phyloP scores from a whole-genome alignment of 805 yeast genomes.

The Pichia paraexigua region DNA sequence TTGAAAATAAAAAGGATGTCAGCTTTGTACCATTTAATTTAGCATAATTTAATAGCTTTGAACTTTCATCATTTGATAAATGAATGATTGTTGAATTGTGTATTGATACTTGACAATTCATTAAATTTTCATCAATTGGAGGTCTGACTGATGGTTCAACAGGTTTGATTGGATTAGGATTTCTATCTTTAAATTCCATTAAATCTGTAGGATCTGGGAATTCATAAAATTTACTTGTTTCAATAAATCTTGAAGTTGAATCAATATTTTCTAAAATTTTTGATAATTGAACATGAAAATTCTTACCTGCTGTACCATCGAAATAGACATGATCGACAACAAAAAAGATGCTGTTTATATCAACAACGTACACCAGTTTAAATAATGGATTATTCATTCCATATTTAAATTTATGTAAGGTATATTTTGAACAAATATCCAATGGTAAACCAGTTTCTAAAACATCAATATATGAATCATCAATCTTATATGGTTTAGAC shows the following conservation, averaged over 20 bases:
- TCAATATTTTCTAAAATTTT: background rate
- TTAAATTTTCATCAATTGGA: background rate
- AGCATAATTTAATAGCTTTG: background rate
- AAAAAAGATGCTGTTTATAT: conserved; percentile 5
- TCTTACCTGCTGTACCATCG: conserved; percentile 14
- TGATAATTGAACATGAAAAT: conserved; percentile 3
- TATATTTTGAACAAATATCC: conserved; percentile 1
- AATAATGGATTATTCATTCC: conserved; percentile 5
- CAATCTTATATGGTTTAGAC: background rate
- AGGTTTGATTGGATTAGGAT: background rate
- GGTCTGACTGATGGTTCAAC: background rate
- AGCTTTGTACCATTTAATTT: conserved; percentile 4
- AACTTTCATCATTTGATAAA: background rate
- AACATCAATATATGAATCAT: background rate
- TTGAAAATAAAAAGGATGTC: conserved; percentile 7
- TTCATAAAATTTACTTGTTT: background rate
- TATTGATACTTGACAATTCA: conserved; percentile 1
- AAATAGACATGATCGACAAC: conserved; percentile 9
- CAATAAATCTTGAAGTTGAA: background rate
- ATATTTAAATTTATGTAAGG: conserved; percentile 1
- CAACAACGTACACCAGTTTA: conserved; percentile 2
- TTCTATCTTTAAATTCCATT: background rate
- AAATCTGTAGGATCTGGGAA: conserved; percentile 8
- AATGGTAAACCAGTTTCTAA: background rate
- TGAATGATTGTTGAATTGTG: conserved; percentile 3